Percentiles rank a stretch among this genome's conserved stretches.
Evolutionary conservation across 2,329 filamentous ascomycete genomes (phyloP).

Genomic region (Rutstroemia sp.): DNA sequence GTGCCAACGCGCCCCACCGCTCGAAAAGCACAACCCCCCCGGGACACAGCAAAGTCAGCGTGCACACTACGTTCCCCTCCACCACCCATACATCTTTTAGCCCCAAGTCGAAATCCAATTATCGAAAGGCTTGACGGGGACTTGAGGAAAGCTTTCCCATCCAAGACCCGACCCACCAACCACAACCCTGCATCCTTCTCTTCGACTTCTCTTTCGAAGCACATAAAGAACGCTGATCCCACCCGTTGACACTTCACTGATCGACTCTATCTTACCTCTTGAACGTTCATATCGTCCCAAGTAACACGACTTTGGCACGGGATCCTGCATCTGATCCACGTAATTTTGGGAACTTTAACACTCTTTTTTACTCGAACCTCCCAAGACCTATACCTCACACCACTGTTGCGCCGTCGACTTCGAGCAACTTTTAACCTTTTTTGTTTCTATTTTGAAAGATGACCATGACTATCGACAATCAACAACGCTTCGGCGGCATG

Average conservation of each 20-base stretch:
- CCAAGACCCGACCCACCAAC: conserved; percentile 16
- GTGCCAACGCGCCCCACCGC: conserved; percentile 12
- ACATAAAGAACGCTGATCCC: conserved; percentile 32
- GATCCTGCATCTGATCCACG: conserved; percentile 29
- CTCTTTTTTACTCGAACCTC: conserved; percentile 1
- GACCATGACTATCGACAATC: conserved; percentile 92
- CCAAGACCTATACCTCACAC: not conserved
- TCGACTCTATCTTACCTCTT: conserved; percentile 20
- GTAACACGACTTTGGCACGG: conserved; percentile 15
- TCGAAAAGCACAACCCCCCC: not conserved
- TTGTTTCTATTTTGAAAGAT: conserved; percentile 39
- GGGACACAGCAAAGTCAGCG: conserved; percentile 10
- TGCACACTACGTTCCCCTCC: conserved; percentile 11
- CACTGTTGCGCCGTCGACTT: not conserved
- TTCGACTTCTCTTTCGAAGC: conserved; percentile 16
- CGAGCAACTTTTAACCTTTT: conserved; percentile 8
- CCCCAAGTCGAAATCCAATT: conserved; percentile 9
- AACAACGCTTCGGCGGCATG: conserved; percentile 72
- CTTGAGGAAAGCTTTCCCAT: not conserved
- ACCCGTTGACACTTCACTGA: conserved; percentile 13
- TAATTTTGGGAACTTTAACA: conserved; percentile 15
- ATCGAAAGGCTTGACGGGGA: conserved; percentile 8
- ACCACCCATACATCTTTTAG: conserved; percentile 14
- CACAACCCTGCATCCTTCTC: conserved; percentile 16
- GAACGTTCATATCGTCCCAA: conserved; percentile 5